Conservation (phyloP, 1,284 basidiomycete species). For the Filobasidium uniguttulatum region DNA sequence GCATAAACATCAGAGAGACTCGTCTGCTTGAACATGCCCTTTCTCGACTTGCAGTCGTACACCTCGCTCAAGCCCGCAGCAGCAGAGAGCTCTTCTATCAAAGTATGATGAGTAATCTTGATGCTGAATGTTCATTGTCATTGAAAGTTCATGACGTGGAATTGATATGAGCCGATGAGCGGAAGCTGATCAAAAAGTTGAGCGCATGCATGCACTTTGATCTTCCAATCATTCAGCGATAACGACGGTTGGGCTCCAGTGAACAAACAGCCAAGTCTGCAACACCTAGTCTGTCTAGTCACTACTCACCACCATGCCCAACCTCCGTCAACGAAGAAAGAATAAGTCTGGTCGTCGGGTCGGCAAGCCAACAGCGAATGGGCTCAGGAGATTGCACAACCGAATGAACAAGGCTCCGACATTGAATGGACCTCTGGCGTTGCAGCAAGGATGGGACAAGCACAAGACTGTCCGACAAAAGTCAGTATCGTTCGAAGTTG, state of each 20-base stretch:
- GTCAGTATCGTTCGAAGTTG: slow-evolving; percentile 41
- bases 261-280: not conserved
- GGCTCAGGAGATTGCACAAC: slow-evolving; percentile 28
- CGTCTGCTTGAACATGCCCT: no score
- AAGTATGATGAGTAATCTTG: no score
- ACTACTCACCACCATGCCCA: slow-evolving; percentile 51
- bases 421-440: slow-evolving; percentile 64
- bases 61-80: no score
- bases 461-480: slow-evolving; percentile 85
- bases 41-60: no score
- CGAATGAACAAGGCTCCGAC: slow-evolving; percentile 53
- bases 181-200: not conserved
- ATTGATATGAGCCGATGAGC: not conserved
- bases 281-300: not conserved
- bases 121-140: no score
- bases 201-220: not conserved
- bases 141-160: no score
- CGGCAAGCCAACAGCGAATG: slow-evolving; percentile 23
- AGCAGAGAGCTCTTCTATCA: no score
- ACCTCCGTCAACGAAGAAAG: slow-evolving; percentile 60
- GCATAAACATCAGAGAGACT: no score
- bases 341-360: slow-evolving; percentile 24
- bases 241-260: not conserved
- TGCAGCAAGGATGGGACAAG: slow-evolving; percentile 79
- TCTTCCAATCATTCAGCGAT: not conserved